A percentile compares a stretch with the other conserved stretches of the same genome.
Evolutionary conservation across 208 protist species (phyloP).

Genomic region (Perkinsela sp.): DNA sequence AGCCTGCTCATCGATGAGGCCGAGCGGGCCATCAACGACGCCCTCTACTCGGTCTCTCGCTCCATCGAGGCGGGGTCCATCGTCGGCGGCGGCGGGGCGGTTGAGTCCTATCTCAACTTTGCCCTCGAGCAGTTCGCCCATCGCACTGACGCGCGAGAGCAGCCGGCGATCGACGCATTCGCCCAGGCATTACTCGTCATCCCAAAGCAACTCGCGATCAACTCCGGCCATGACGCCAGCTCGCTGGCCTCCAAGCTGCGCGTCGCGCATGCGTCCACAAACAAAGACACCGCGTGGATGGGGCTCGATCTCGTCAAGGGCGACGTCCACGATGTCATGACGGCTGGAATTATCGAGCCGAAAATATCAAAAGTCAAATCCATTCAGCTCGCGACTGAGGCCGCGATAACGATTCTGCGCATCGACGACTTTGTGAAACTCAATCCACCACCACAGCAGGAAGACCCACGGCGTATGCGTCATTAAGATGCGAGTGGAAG

Average conservation of each 20-base stretch:
- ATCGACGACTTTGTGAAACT: conserved; percentile 98
- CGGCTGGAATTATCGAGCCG: conserved; percentile 95
- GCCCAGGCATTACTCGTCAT: conserved; percentile 91
- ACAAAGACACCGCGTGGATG: conserved; percentile 34
- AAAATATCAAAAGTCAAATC: conserved; percentile 91
- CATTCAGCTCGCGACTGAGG: conserved; percentile 97
- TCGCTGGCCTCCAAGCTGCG: conserved; percentile 91
- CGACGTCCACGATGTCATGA: conserved; percentile 79
- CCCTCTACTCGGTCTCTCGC: conserved; percentile 91
- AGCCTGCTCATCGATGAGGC: conserved; percentile 87
- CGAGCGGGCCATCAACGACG: conserved; percentile 91
- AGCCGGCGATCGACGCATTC: conserved; percentile 94
- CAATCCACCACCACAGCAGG: conserved; percentile 19
- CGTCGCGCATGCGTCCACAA: conserved; percentile 72
- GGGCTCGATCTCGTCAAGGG: conserved; percentile 84
- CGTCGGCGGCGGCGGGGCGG: conserved; percentile 88
- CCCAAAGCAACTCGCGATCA: conserved; percentile 91
- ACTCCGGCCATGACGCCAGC: conserved; percentile 89
- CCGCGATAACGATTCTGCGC: conserved; percentile 94
- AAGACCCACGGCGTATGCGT: conserved; percentile 4
- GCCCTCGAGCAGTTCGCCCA: conserved; percentile 91
- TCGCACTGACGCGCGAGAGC: conserved; percentile 82
- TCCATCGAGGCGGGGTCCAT: conserved; percentile 85
- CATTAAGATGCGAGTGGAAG: too few species aligned
- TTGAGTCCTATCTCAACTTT: conserved; percentile 90